Percentiles rank a stretch among this genome's conserved stretches.
phyloP scores from a whole-genome alignment of 2,329 filamentous ascomycete species.

The Fusarium sp. region DNA sequence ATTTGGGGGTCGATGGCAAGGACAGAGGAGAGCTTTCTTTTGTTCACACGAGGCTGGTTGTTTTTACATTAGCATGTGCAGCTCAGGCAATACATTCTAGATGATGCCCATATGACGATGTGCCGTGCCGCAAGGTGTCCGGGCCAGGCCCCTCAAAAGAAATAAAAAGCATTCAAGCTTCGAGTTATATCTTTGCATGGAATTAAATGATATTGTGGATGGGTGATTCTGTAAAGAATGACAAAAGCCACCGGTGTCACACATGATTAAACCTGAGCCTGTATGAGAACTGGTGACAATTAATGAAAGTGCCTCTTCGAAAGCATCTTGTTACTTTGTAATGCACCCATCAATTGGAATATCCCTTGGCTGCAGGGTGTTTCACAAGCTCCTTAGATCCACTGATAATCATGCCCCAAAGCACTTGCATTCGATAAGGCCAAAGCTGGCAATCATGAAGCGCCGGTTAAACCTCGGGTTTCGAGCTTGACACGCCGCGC shows the following conservation, averaged over 20 bases:
- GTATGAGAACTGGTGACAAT: not conserved
- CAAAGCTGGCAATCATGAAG: slow-evolving; percentile 4
- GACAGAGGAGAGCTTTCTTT: slow-evolving; percentile 53
- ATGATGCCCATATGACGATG: slow-evolving; percentile 52
- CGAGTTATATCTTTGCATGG: slow-evolving; percentile 11
- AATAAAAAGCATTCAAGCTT: slow-evolving; percentile 45
- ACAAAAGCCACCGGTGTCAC: not conserved
- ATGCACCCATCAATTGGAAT: not conserved
- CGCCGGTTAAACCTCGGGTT: slow-evolving; percentile 46
- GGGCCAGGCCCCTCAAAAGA: slow-evolving; percentile 39
- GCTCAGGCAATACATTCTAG: slow-evolving; percentile 56
- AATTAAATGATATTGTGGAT: not conserved
- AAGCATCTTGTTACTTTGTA: not conserved
- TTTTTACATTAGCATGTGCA: slow-evolving; percentile 59
- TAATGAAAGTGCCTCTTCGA: not conserved
- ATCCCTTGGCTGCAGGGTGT: slow-evolving; percentile 14
- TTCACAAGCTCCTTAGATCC: slow-evolving; percentile 20
- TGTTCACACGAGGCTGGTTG: slow-evolving; percentile 55
- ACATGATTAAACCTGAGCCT: not conserved
- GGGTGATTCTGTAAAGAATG: not conserved
- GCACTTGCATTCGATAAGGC: slow-evolving; percentile 11
- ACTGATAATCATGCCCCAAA: slow-evolving; percentile 21
- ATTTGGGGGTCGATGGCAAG: slow-evolving; percentile 56
- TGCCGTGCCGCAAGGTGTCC: slow-evolving; percentile 41
- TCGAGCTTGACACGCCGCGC: slow-evolving; percentile 36